A percentile compares a stretch with the other conserved stretches of the same genome.
These are phyloP conservation scores for Fusarium nelsonii DNA, from an alignment of 2,329 filamentous ascomycete species.

Conservation along the genomic window DNA sequence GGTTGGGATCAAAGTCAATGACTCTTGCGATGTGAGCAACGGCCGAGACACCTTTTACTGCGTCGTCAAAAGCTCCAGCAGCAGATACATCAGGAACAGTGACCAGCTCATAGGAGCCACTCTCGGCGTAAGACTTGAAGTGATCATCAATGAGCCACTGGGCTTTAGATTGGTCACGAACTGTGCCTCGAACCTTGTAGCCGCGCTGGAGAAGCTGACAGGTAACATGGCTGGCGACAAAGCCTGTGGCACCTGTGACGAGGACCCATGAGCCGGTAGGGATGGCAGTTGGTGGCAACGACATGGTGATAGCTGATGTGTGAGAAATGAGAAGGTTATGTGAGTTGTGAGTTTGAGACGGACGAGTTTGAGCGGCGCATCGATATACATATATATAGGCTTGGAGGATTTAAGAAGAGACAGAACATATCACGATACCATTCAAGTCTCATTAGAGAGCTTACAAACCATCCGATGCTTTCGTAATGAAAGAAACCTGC, in stretches of 20 bases:
- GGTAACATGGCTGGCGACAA: slow-evolving; percentile 57
- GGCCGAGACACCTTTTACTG: slow-evolving; percentile 51
- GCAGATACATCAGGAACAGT: slow-evolving; percentile 55
- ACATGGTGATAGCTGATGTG: too few relatives aligned
- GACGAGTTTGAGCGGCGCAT: too few relatives aligned
- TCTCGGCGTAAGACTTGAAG: slow-evolving; percentile 49
- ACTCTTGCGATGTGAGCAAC: slow-evolving; percentile 62
- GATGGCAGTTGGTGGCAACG: background rate
- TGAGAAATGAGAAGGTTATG: too few relatives aligned
- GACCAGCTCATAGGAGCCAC: slow-evolving; percentile 53
- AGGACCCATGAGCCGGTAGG: too few relatives aligned
- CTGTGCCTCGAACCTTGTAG: slow-evolving; percentile 60
- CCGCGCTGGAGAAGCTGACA: slow-evolving; percentile 56
- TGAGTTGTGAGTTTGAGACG: too few relatives aligned
- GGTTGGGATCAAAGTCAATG: slow-evolving; percentile 55
- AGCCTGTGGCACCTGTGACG: slow-evolving; percentile 62
- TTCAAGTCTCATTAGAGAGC: too few relatives aligned
- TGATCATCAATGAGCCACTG: slow-evolving; percentile 52
- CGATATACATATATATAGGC: too few relatives aligned
- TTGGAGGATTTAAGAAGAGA: too few relatives aligned
- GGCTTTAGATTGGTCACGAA: slow-evolving; percentile 51
- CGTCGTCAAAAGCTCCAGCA: slow-evolving; percentile 52
- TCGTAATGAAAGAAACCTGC: too few relatives aligned
- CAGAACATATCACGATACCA: too few relatives aligned
- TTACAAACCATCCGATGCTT: too few relatives aligned